Percentiles rank a stretch among this genome's conserved stretches.
phyloP scores from a whole-genome alignment of 306 rosid species.

The Herpetospermum pedunculosum region DNA sequence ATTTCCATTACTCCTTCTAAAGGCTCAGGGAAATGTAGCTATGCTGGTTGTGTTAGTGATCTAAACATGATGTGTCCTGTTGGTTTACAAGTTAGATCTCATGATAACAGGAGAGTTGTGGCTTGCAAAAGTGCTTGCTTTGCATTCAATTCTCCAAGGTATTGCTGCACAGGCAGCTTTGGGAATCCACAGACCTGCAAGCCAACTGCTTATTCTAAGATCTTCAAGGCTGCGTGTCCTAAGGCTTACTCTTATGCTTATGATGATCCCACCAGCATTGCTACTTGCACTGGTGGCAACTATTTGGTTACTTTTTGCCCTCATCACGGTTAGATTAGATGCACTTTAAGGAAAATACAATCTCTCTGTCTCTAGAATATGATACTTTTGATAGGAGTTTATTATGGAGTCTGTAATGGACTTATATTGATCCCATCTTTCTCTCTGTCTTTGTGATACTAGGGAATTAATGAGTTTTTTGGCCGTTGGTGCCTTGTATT shows the following conservation, averaged over 20 bases:
- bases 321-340: conserved; percentile 26
- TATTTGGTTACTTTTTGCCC: conserved; percentile 83
- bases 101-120: conserved; percentile 45
- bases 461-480: background rate
- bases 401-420: background rate
- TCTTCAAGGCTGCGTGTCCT: conserved; percentile 83
- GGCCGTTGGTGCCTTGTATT: background rate
- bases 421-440: background rate
- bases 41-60: conserved; percentile 85
- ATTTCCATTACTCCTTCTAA: conserved; percentile 54
- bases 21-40: conserved; percentile 76
- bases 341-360: background rate
- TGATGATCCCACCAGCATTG: conserved; percentile 90
- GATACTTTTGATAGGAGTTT: conserved; percentile 3
- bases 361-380: background rate
- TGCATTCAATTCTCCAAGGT: conserved; percentile 72
- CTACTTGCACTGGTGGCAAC: conserved; percentile 66
- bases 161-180: conserved; percentile 74
- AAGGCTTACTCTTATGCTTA: conserved; percentile 88
- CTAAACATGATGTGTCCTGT: conserved; percentile 84
- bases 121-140: conserved; percentile 84
- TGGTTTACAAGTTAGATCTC: conserved; percentile 69
- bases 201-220: conserved; percentile 77
- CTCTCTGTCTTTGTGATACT: background rate
- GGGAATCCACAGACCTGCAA: conserved; percentile 79